Evolutionary conservation across 1,284 basidiomycete genomes (phyloP).

Genomic region (Meira miltonrushii): DNA sequence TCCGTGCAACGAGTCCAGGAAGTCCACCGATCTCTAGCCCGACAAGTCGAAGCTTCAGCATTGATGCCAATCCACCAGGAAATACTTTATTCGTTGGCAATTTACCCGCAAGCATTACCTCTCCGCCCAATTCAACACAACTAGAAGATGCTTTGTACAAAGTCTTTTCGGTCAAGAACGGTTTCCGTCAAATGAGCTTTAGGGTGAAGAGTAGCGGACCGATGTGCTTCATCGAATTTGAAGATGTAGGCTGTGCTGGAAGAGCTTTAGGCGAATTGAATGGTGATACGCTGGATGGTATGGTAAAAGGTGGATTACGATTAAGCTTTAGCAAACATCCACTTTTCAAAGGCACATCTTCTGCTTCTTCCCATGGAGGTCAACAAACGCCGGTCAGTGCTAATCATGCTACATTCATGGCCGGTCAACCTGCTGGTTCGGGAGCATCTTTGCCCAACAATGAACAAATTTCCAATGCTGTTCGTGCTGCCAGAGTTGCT

Average conservation of each 20-base stretch:
- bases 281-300: conserved; percentile 79
- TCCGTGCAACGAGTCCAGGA: conserved; percentile 1
- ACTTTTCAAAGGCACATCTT: conserved; percentile 25
- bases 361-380: too few species aligned
- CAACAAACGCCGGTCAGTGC: too few species aligned
- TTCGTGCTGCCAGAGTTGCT: too few species aligned
- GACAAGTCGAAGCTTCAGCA: conserved; percentile 29
- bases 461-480: too few species aligned
- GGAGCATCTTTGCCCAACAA: too few species aligned
- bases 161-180: conserved; percentile 71
- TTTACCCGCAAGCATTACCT: conserved; percentile 31
- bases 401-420: too few species aligned
- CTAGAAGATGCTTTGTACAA: conserved; percentile 78
- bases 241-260: conserved; percentile 77
- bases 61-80: conserved; percentile 40
- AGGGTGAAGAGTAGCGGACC: conserved; percentile 91
- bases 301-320: conserved; percentile 90
- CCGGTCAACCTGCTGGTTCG: too few species aligned
- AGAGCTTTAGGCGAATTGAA: conserved; percentile 82
- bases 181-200: conserved; percentile 87
- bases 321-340: conserved; percentile 65
- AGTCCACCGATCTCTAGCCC: conserved; percentile 15
- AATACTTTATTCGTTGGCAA: conserved; percentile 46
- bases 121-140: conserved; percentile 57
- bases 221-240: conserved; percentile 90